These are phyloP conservation scores for Amoeboaphelidium protococcarum DNA, from an alignment of 371 early-diverging fungal genomes.

Conservation along the genomic window DNA sequence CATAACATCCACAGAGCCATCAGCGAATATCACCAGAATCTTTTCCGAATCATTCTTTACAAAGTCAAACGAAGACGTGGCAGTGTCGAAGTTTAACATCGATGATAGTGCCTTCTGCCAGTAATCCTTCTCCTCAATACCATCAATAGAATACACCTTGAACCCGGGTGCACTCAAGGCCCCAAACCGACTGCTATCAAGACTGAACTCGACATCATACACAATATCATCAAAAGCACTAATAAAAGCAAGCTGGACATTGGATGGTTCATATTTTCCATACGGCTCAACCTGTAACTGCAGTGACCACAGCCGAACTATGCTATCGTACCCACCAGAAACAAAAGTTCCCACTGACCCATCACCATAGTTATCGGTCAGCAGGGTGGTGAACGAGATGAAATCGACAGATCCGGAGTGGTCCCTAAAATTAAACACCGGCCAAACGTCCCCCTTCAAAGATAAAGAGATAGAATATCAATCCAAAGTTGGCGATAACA, in stretches of 20 bases:
- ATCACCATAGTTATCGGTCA: too few species aligned
- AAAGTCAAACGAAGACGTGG: constrained; percentile 42
- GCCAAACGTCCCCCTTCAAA: constrained; percentile 44
- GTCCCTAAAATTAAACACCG: constrained; percentile 49
- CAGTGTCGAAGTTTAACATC: constrained; percentile 7
- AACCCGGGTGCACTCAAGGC: constrained; percentile 57
- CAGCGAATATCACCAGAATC: constrained; percentile 33
- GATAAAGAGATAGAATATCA: constrained; percentile 66
- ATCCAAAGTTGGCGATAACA: constrained; percentile 39
- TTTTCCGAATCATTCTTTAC: constrained; percentile 24
- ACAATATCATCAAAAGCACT: constrained; percentile 57
- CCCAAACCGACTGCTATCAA: constrained; percentile 23
- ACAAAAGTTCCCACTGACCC: too few species aligned
- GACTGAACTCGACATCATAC: constrained; percentile 51
- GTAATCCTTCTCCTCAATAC: constrained; percentile 7
- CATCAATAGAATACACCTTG: constrained; percentile 38
- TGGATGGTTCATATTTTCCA: constrained; percentile 8
- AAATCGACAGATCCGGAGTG: constrained; percentile 39
- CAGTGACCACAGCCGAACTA: constrained; percentile 39
- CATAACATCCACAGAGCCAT: constrained; percentile 35
- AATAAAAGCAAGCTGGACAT: constrained; percentile 1
- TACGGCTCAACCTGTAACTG: constrained; percentile 24
- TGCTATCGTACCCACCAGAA: constrained; percentile 40
- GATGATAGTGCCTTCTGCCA: neutral
- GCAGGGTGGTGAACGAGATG: constrained; percentile 27